phyloP scores from a whole-genome alignment of 2,329 filamentous ascomycete genomes.

The Parafenestella ontariensis region DNA sequence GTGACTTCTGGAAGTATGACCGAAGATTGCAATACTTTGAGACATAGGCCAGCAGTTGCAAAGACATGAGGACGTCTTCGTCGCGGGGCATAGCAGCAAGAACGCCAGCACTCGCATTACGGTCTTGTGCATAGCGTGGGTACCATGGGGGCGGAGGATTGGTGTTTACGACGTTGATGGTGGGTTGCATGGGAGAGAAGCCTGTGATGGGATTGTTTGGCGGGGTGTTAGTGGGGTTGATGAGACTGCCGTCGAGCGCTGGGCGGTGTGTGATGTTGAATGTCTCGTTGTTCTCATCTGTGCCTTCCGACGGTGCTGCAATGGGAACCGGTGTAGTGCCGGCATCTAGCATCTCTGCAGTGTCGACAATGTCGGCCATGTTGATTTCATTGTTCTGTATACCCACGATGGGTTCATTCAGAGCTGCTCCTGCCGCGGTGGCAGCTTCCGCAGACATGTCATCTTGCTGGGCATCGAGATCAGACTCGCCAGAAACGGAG shows the following conservation, averaged over 20 bases:
- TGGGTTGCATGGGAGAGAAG: constrained; percentile 75
- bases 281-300: constrained; percentile 74
- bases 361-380: constrained; percentile 86
- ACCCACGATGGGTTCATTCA: constrained; percentile 73
- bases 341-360: constrained; percentile 76
- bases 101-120: constrained; percentile 70
- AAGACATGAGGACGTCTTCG: constrained; percentile 96
- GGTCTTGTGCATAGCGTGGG: constrained; percentile 80
- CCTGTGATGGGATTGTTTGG: constrained; percentile 69
- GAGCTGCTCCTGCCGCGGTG: constrained; percentile 74
- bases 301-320: constrained; percentile 80
- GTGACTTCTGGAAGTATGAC: constrained; percentile 93
- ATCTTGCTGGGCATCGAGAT: constrained; percentile 80
- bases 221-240: constrained; percentile 69
- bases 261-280: constrained; percentile 94
- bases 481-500: constrained; percentile 83
- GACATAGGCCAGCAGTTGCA: constrained; percentile 95
- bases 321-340: constrained; percentile 75
- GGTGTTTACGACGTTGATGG: constrained; percentile 70
- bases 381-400: constrained; percentile 82
- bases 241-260: constrained; percentile 82
- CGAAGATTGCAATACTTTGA: constrained; percentile 98
- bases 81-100: constrained; percentile 93
- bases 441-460: constrained; percentile 81
- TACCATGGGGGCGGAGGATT: constrained; percentile 81